phyloP scores from a whole-genome alignment of 225 moss, liverwort and hornwort species.

The Polytrichum commune region DNA sequence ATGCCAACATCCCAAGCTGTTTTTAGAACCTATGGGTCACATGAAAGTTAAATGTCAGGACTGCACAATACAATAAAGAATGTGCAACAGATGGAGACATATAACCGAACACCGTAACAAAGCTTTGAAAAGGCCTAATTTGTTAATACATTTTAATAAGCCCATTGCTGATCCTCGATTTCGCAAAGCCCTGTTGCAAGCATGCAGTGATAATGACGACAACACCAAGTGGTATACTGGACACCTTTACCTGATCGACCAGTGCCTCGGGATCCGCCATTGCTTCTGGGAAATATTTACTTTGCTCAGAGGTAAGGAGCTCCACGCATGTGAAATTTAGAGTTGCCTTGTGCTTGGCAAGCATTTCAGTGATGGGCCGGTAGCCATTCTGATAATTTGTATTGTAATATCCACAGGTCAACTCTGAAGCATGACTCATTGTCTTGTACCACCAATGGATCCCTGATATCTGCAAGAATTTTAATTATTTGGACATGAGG shows the following conservation, averaged over 20 bases:
- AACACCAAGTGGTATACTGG: no score
- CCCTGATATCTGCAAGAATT: constrained; percentile 60
- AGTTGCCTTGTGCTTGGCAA: constrained; percentile 65
- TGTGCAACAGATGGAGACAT: no score
- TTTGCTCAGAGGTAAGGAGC: constrained; percentile 55
- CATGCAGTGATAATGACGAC: no score
- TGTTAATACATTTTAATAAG: no score
- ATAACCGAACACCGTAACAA: no score
- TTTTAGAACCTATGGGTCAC: constrained; percentile 46
- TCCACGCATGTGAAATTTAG: constrained; percentile 84
- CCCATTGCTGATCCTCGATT: no score
- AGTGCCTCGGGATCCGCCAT: constrained; percentile 79
- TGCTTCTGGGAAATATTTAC: constrained; percentile 57
- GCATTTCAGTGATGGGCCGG: constrained; percentile 62
- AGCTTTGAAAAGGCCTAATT: no score
- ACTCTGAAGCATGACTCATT: constrained; percentile 70
- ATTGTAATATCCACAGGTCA: constrained; percentile 81
- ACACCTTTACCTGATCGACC: constrained; percentile 57
- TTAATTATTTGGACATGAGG: not conserved
- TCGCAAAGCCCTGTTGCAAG: no score
- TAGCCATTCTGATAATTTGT: constrained; percentile 71
- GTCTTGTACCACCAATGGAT: constrained; percentile 92
- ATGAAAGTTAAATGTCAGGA: not conserved
- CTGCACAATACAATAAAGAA: not conserved
- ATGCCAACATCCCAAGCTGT: constrained; percentile 57